Percentiles rank a stretch among this genome's conserved stretches.
Conservation (phyloP, 352 stramenopile species). For the Phytophthora cryptogea region DNA sequence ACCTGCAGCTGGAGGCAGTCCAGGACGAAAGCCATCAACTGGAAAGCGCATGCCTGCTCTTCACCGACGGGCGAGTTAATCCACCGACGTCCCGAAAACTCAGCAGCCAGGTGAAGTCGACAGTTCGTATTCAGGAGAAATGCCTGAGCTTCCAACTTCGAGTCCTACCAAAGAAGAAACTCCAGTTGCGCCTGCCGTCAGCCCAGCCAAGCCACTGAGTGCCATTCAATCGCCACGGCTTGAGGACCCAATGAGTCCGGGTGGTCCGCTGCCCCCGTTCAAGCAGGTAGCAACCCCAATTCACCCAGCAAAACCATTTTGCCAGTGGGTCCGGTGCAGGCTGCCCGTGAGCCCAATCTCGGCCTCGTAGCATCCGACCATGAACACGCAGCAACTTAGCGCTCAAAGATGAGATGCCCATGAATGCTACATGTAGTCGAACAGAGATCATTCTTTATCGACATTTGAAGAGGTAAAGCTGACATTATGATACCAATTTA, state of each 20-base stretch:
- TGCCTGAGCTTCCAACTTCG: neutral
- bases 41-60: conserved; percentile 6
- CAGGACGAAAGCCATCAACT: neutral
- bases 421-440: too few relatives aligned
- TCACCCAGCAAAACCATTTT: conserved; percentile 5
- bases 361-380: neutral
- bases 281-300: conserved; percentile 8
- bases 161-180: conserved; percentile 4
- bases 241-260: neutral
- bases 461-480: too few relatives aligned
- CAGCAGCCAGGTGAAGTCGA: neutral
- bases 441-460: too few relatives aligned
- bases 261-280: conserved; percentile 9
- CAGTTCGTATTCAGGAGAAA: neutral
- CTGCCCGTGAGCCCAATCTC: conserved; percentile 1
- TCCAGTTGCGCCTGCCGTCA: neutral
- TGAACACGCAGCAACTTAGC: neutral
- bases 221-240: conserved; percentile 1
- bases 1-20: neutral
- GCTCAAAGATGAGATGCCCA: too few relatives aligned
- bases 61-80: conserved; percentile 16
- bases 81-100: conserved; percentile 3
- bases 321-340: neutral
- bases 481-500: too few relatives aligned
- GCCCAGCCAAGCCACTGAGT: neutral